phyloP scores from a whole-genome alignment of 371 early-diverging fungal genomes.

The Rhizopus sp. region DNA sequence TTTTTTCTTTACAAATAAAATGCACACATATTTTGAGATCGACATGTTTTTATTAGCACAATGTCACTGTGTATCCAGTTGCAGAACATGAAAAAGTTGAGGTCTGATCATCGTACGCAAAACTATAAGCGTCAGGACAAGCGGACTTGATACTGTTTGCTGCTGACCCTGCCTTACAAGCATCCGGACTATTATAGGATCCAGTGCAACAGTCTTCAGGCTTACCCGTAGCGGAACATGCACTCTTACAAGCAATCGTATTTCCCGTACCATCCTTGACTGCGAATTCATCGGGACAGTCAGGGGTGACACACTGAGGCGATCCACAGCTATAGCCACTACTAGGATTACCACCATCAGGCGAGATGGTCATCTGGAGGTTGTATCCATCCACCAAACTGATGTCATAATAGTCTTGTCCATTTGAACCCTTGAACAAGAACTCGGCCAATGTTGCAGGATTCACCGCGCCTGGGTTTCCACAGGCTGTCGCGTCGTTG shows the following conservation, averaged over 20 bases:
- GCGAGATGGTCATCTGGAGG: conserved; percentile 34
- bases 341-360: conserved; percentile 12
- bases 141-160: conserved; percentile 26
- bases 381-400: conserved; percentile 52
- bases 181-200: conserved; percentile 24
- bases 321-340: conserved; percentile 39
- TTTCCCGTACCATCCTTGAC: conserved; percentile 34
- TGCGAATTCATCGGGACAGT: conserved; percentile 35
- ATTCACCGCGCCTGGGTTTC: conserved; percentile 41
- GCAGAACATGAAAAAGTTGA: conserved; percentile 26
- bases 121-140: conserved; percentile 48
- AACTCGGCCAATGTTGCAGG: conserved; percentile 56
- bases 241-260: conserved; percentile 36
- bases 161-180: conserved; percentile 27
- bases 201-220: conserved; percentile 40
- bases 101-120: conserved; percentile 25
- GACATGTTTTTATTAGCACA: conserved; percentile 15
- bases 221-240: conserved; percentile 30
- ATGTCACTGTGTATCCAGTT: conserved; percentile 11
- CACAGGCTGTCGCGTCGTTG: conserved; percentile 22
- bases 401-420: conserved; percentile 50
- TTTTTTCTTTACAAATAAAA: conserved; percentile 4
- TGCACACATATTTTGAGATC: neutral
- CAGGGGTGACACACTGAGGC: conserved; percentile 29
- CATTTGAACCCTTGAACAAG: conserved; percentile 41